Percentiles rank a stretch among this genome's conserved stretches.
Evolutionary conservation across 768 basidiomycete genomes (phyloP).

Genomic region (Trametes cubensis): DNA sequence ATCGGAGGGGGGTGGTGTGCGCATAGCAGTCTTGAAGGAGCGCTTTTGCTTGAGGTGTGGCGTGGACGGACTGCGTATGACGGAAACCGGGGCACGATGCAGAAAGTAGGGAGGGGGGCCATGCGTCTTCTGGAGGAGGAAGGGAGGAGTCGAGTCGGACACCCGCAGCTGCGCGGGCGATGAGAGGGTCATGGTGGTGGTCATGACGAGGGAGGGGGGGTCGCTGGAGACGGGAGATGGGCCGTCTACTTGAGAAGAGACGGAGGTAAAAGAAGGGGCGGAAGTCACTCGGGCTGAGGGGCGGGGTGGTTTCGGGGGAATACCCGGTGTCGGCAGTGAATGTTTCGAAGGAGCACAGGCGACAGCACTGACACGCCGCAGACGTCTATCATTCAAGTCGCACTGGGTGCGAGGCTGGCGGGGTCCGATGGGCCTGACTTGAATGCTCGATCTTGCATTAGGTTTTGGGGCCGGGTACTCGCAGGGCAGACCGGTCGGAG

Average conservation of each 20-base stretch:
- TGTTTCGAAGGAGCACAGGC: constrained; percentile 19
- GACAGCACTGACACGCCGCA: constrained; percentile 22
- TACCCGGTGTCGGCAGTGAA: constrained; percentile 13
- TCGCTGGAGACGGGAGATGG: neutral
- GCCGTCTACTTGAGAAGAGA: constrained; percentile 2
- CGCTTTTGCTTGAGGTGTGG: constrained; percentile 7
- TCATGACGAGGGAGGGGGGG: constrained; percentile 15
- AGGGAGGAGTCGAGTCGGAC: constrained; percentile 11
- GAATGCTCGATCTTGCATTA: constrained; percentile 6
- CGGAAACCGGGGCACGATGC: constrained; percentile 6
- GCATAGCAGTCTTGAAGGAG: neutral
- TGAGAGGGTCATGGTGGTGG: constrained; percentile 18
- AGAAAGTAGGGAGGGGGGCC: constrained; percentile 13
- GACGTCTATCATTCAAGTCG: constrained; percentile 18
- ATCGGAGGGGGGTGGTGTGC: neutral
- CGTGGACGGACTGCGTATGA: neutral
- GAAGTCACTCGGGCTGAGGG: constrained; percentile 5
- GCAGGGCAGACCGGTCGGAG: constrained; percentile 10
- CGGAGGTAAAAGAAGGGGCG: constrained; percentile 18
- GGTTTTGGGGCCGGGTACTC: neutral
- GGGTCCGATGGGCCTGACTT: constrained; percentile 7
- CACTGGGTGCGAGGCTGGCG: constrained; percentile 15
- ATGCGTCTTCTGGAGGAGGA: constrained; percentile 13
- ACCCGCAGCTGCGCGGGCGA: constrained; percentile 2
- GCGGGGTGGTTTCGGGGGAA: constrained; percentile 18